Conservation (phyloP, 345 rosid genomes). For the Eucalyptus cloeziana region DNA sequence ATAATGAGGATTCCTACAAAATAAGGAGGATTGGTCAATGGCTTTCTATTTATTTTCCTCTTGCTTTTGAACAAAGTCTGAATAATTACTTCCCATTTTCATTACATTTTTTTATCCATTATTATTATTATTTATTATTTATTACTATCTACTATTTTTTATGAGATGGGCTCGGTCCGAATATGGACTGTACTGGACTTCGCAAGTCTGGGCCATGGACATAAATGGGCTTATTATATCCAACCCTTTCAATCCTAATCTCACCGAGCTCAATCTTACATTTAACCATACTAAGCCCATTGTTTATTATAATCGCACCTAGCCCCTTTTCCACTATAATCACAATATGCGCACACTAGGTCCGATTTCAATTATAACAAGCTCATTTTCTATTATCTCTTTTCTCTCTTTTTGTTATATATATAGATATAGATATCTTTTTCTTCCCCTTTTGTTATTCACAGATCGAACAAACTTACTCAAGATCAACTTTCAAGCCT, state of each 20-base stretch:
- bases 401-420: background rate
- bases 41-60: background rate
- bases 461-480: background rate
- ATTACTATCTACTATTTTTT: background rate
- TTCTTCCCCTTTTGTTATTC: background rate
- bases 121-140: background rate
- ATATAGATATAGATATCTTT: background rate
- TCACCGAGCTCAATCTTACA: background rate
- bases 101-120: background rate
- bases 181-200: background rate
- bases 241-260: background rate
- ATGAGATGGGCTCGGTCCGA: background rate
- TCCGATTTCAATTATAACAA: too few species aligned
- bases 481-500: background rate
- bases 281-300: background rate
- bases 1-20: background rate
- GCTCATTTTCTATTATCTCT: background rate
- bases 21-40: background rate
- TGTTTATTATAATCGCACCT: background rate
- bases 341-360: too few species aligned
- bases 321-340: background rate
- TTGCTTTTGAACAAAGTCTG: background rate
- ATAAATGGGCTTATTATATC: background rate
- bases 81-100: background rate
- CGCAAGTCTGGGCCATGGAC: background rate